Base-by-base conservation (phyloP, 768 basidiomycete species). In the Suillus subalutaceus region DNA sequence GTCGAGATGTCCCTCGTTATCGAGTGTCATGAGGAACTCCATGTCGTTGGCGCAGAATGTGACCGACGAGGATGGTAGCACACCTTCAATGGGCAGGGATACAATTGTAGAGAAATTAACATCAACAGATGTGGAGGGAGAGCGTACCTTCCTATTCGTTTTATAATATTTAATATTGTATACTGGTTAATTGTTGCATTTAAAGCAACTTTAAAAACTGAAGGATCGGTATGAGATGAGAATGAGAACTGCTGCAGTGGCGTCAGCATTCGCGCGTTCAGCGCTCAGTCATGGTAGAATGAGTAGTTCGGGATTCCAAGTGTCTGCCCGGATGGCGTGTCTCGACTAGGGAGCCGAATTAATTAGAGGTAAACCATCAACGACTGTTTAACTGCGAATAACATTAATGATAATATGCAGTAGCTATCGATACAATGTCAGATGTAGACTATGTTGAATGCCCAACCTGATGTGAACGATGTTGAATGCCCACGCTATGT, bases 401-500 rank as follows among this genome's bases (percentile, higher is more conserved):
- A 60, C 59, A 60, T 60, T 60, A 60, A 15, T 60, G 5, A 59
- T 59, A 60, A 60, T 30, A 37, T 20, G 43, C 12, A 30, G 59
- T 12, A 60, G 55, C 67, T 74, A 72, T 66, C 55, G 69, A 73
- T 78, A 78, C 76, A 78, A 53, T 60, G 61, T 66, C 66, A 68
- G 64, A 70, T 56, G 64, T 68, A 68, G 74, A 71, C 73, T 59
- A 71, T 75, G 79, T 80, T 77, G 76, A 75, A 77, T 71, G 71
- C 72, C 74, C 77, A 73, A 68, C 65, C 67, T 67, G 72, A 64
- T 64, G 41, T 65, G 52, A 64, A 50, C 58, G 63, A 38, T 60
- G 72, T 72, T 65, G 64, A 65, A 65, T 70, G 63, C 71, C 68
- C 72, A 69, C 67, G 61, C 65, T 66, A 68, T 53, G 67, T 57